phyloP scores from a whole-genome alignment of 805 yeast species.

The Tetrapisispora phaffii region DNA sequence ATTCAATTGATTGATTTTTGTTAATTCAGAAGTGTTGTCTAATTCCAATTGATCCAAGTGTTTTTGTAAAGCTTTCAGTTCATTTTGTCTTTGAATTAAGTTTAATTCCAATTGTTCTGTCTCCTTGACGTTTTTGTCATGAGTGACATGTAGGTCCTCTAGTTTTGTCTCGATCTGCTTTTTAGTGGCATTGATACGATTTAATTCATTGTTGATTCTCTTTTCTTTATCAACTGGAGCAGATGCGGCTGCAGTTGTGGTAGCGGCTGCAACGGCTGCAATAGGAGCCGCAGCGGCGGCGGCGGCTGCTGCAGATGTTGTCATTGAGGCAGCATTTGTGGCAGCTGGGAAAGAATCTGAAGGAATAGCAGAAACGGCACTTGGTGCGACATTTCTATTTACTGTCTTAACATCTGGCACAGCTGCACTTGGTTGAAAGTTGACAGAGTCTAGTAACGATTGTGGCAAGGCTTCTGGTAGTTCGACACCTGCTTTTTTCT shows the following conservation, averaged over 20 bases:
- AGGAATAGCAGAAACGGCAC: background rate
- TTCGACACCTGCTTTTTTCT: slow-evolving; percentile 55
- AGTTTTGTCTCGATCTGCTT: slow-evolving; percentile 67
- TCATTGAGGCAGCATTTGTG: slow-evolving; percentile 4
- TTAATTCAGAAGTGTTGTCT: slow-evolving; percentile 57
- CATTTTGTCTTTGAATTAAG: slow-evolving; percentile 47
- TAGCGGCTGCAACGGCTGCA: slow-evolving; percentile 12
- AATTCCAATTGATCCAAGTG: slow-evolving; percentile 75
- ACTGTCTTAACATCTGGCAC: background rate
- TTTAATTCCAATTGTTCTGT: slow-evolving; percentile 62
- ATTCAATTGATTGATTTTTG: slow-evolving; percentile 53
- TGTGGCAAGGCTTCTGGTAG: slow-evolving; percentile 27
- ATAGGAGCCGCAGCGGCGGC: slow-evolving; percentile 6
- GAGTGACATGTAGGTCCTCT: slow-evolving; percentile 51
- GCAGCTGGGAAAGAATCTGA: slow-evolving; percentile 3
- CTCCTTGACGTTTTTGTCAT: slow-evolving; percentile 70
- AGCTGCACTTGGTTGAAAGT: background rate
- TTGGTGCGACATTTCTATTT: background rate
- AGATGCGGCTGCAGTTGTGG: slow-evolving; percentile 38
- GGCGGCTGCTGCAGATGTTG: slow-evolving; percentile 7
- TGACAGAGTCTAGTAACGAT: slow-evolving; percentile 6
- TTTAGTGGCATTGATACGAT: slow-evolving; percentile 41
- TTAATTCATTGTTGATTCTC: slow-evolving; percentile 2
- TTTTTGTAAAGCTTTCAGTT: slow-evolving; percentile 58
- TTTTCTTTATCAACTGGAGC: slow-evolving; percentile 37